Base-by-base conservation (phyloP, 805 yeast species). In the Myxozyma udenii region DNA sequence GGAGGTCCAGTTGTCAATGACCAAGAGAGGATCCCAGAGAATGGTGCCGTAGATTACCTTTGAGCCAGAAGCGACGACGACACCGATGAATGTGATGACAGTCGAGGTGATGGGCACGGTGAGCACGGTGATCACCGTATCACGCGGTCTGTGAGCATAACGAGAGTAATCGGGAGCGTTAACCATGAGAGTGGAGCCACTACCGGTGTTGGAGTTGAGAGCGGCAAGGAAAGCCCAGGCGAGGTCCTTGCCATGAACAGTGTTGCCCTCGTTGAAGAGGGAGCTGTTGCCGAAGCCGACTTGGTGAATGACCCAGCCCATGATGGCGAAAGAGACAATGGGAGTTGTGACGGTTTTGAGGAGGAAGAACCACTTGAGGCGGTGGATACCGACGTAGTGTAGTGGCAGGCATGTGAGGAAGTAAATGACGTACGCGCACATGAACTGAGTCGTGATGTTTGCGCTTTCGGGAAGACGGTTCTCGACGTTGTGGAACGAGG, bases 271-370 rank as follows among this genome's bases (percentile, higher is more conserved):
- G 16, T n/a, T 36, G 44, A 44, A 43, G 19, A 51, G 59, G 80
- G 78, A 96, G 95, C 87, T 37, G 85, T 75, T 58, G 87, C 72
- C 65, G 87, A 87, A 0, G 81, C 86, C 58, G 93, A 95, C 0
- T 93, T 95, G 53, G 83, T 71, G 3, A 0, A 72, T 68, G 56
- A 81, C 78, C 96, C 96, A 89, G 35, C 87, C 76, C 58, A 89
- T 72, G 64, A 88, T 87, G 0, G 82, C 86, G 95, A 95, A 49
- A 84, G 85, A 44, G 83, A 68, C 60, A 78, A 47, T 52, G 6
- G 48, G 82, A 85, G 48, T 36, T 7, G 54, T 51, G 41, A 56
- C 75, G 1, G 95, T 86, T 66, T 89, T 89, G 47, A 81, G 78
- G 0, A 95, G 84, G 72, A 89, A 89, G 61, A 89, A 73, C 69